Percentiles rank a stretch among this genome's conserved stretches.
Conservation (phyloP, 148 eudicot genomes). For the Camellia japonica region DNA sequence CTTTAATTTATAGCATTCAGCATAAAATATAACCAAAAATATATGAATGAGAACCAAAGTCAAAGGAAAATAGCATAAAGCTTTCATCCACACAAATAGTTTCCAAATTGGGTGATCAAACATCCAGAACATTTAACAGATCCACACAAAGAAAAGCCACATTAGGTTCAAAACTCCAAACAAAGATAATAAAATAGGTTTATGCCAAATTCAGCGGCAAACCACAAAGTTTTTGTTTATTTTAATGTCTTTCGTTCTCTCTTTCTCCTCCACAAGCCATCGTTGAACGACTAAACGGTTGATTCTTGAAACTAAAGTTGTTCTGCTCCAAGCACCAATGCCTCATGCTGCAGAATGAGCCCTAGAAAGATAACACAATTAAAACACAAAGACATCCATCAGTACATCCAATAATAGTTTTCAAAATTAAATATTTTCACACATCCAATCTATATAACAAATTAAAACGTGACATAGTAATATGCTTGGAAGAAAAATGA, state of each 20-base stretch:
- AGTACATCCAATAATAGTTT: background rate
- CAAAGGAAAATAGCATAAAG: background rate
- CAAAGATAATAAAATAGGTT: background rate
- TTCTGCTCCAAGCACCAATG: background rate
- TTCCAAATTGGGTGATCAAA: background rate
- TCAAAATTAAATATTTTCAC: background rate
- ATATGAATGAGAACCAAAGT: background rate
- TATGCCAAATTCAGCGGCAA: background rate
- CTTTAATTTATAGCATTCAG: background rate
- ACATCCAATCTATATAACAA: background rate
- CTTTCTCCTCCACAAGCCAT: background rate
- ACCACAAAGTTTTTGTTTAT: background rate
- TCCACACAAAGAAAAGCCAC: background rate
- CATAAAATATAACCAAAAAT: background rate
- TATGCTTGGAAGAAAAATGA: background rate
- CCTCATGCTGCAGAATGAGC: background rate
- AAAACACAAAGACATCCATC: background rate
- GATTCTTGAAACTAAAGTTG: background rate
- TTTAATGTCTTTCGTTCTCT: background rate
- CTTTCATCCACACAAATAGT: background rate
- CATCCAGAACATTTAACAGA: background rate
- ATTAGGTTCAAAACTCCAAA: background rate
- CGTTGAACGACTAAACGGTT: background rate
- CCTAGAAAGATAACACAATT: background rate
- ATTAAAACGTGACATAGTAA: too few species aligned